Evolutionary conservation across 2,329 filamentous ascomycete genomes (phyloP).

Genomic region (Talaromyces islandicus): DNA sequence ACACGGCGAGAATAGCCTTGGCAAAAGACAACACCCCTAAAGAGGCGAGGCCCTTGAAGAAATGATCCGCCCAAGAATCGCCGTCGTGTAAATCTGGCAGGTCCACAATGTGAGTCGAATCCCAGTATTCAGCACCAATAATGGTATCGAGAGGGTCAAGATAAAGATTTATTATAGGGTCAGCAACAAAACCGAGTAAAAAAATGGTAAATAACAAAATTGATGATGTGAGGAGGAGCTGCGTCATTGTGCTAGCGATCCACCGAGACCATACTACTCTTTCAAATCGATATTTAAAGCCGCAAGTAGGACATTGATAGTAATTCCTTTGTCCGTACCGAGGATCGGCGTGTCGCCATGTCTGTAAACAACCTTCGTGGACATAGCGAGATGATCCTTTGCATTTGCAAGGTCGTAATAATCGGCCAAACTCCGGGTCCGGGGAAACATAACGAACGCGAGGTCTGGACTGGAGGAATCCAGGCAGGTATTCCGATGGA

Average conservation of each 20-base stretch:
- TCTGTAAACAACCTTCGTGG: conserved; percentile 80
- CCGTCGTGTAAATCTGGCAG: conserved; percentile 40
- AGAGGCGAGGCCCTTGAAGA: conserved; percentile 83
- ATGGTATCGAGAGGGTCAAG: conserved; percentile 67
- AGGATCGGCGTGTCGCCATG: conserved; percentile 73
- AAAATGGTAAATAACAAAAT: conserved; percentile 72
- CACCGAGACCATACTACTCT: conserved; percentile 69
- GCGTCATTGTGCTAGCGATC: conserved; percentile 60
- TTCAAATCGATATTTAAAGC: conserved; percentile 73
- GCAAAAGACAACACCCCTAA: conserved; percentile 79
- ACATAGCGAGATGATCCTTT: conserved; percentile 91
- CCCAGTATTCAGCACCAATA: conserved; percentile 40
- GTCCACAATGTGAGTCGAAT: conserved; percentile 31
- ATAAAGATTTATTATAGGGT: conserved; percentile 86
- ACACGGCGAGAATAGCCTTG: conserved; percentile 70
- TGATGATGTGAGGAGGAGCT: conserved; percentile 63
- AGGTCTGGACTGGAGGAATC: conserved; percentile 51
- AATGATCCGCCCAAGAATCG: conserved; percentile 72
- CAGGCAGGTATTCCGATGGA: conserved; percentile 48
- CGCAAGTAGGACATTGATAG: conserved; percentile 83
- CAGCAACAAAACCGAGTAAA: conserved; percentile 80
- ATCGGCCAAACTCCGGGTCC: conserved; percentile 65
- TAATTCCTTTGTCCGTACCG: conserved; percentile 61
- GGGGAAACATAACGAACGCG: conserved; percentile 67
- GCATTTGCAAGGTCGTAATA: conserved; percentile 88